Evolutionary conservation across 2,329 filamentous ascomycete genomes (phyloP).

Genomic region (Bipolaris victoriae): DNA sequence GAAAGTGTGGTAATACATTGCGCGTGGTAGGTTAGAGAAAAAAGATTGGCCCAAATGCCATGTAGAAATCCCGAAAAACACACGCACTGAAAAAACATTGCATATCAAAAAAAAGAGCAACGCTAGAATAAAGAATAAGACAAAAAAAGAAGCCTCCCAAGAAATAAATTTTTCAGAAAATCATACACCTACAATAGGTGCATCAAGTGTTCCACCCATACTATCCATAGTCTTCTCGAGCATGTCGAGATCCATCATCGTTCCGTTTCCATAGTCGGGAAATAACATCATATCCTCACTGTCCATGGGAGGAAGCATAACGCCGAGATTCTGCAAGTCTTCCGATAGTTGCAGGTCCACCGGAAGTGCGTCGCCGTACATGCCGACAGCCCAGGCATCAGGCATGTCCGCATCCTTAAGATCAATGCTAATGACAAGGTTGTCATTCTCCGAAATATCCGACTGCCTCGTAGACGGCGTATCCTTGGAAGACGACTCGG

Average conservation of each 20-base stretch:
- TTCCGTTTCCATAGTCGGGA: slow-evolving; percentile 30
- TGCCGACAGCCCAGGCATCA: slow-evolving; percentile 38
- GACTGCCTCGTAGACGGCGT: slow-evolving; percentile 47
- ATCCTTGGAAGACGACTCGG: slow-evolving; percentile 48
- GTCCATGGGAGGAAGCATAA: slow-evolving; percentile 42
- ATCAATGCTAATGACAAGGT: slow-evolving; percentile 49
- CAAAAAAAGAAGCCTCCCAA: not conserved
- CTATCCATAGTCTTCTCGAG: slow-evolving; percentile 44
- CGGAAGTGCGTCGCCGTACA: slow-evolving; percentile 37
- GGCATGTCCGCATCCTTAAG: slow-evolving; percentile 45
- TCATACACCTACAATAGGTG: slow-evolving; percentile 20
- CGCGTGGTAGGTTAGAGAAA: not conserved
- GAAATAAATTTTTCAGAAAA: not conserved
- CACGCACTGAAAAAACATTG: not conserved
- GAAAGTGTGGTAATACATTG: slow-evolving; percentile 6
- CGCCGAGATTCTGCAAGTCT: slow-evolving; percentile 40
- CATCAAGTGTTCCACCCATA: slow-evolving; percentile 30
- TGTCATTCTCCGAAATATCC: slow-evolving; percentile 53
- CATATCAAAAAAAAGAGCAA: too few species aligned
- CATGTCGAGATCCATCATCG: slow-evolving; percentile 44
- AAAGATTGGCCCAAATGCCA: not conserved
- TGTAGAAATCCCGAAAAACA: not conserved
- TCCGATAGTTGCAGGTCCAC: slow-evolving; percentile 42
- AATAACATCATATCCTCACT: slow-evolving; percentile 47
- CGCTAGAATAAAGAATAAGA: not conserved